Evolutionary conservation across 805 yeast species (phyloP), one percentile per base, ranked within the genome.

Genomic region (Blastobotrys robertii): DNA sequence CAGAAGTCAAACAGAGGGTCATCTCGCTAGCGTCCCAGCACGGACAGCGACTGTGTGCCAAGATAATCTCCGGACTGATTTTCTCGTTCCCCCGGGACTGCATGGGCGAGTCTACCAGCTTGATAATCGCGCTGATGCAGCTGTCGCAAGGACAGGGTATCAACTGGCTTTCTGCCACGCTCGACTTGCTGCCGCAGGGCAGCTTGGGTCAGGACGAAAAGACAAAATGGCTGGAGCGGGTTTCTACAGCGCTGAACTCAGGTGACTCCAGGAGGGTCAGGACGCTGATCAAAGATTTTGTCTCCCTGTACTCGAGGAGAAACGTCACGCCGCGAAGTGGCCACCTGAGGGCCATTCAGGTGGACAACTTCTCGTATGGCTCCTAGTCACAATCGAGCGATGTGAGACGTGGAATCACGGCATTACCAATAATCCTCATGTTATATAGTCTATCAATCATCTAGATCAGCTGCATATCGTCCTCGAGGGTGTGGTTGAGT

Each of bases 221-320:
- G 48, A 63, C 69, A 35, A 83, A 82, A 56, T 67, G 87, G 48
- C 54, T 80, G 30, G 46, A 48, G 14, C 50, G 52, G 12, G 47
- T 58, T 9, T 43, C 53, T 25, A 44, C 51, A 8, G 50, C 54
- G 11, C 34, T 59, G 39, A 72, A 69, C 31, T 76, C 79, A 16
- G 79, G 76, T 53, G 88, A 86, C 60, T 78, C 70, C 59, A 74
- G 90, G 58, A 74, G 84, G 50, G 77, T 85, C 19, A 74, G 95
- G 53, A 67, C 77, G 2, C 72, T 83, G 37, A 66, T 88, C 42
- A 75, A 78, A 54, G 90, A 82, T 57, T 90, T 88, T 57, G 76
- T 84, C 33, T 76, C 72, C 43, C 84, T 95, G 92, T 87, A 85
- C 62, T 65, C 80, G 29, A 69, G 95, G 52, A 81, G 85, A 58